phyloP scores from a whole-genome alignment of 176 grass and related monocot species.

The Dactylis glomerata region DNA sequence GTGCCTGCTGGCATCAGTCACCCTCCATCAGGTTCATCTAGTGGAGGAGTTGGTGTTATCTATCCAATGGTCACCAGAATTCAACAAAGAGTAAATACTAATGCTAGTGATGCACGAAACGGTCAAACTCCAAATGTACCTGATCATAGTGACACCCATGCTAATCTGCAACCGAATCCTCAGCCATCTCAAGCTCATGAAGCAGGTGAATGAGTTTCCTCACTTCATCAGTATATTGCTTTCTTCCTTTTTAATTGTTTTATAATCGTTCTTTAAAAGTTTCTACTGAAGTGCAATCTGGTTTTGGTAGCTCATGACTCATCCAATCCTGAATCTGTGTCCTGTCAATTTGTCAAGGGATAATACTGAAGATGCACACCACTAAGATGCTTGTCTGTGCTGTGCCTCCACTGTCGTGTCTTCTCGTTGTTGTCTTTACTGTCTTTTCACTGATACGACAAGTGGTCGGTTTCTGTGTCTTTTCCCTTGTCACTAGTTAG shows the following conservation, averaged over 20 bases:
- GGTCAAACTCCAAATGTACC: constrained; percentile 39
- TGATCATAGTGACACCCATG: constrained; percentile 39
- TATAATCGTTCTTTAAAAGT: constrained; percentile 13
- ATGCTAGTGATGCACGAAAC: constrained; percentile 46
- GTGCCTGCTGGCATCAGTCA: constrained; percentile 61
- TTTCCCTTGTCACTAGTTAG: not conserved
- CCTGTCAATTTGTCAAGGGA: not conserved
- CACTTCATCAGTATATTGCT: constrained; percentile 18
- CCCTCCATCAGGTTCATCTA: constrained; percentile 40
- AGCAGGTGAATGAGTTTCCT: constrained; percentile 40
- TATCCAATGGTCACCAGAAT: constrained; percentile 69
- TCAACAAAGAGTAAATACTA: constrained; percentile 48
- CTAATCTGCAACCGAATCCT: constrained; percentile 47
- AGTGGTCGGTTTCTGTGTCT: not conserved
- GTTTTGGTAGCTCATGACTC: not conserved
- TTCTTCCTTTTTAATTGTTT: constrained; percentile 21
- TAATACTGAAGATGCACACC: not conserved
- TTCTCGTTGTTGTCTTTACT: not conserved
- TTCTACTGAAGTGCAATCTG: not conserved
- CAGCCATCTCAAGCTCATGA: constrained; percentile 43
- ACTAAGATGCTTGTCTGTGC: not conserved
- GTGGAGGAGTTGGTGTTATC: constrained; percentile 52
- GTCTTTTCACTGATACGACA: not conserved
- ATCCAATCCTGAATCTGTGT: not conserved
- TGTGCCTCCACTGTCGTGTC: not conserved